These are phyloP conservation scores for Exsudoporus frostii DNA, from an alignment of 768 basidiomycete species.

Conservation along the genomic window DNA sequence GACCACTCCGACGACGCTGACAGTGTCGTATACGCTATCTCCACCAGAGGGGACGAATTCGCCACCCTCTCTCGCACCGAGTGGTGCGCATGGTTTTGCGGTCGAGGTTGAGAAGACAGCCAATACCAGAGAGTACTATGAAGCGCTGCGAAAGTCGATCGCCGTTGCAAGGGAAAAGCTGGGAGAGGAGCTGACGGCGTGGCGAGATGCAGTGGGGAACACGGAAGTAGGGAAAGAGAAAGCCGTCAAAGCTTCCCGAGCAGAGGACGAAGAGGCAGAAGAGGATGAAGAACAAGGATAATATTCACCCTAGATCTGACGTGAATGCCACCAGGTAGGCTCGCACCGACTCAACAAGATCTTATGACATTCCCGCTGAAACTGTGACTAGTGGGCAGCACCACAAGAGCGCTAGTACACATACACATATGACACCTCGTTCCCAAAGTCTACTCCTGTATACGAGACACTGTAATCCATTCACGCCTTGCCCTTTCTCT, in stretches of 20 bases:
- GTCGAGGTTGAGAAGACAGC: conserved; percentile 19
- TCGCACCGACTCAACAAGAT: not conserved
- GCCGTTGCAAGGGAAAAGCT: conserved; percentile 49
- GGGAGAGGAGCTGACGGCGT: conserved; percentile 68
- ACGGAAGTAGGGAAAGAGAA: conserved; percentile 60
- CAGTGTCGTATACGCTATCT: conserved; percentile 21
- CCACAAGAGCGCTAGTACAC: not conserved
- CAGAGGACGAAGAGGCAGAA: conserved; percentile 47
- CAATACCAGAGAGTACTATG: conserved; percentile 41
- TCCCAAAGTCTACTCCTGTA: not conserved
- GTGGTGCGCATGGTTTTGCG: conserved; percentile 25
- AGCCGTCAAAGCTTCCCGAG: conserved; percentile 37
- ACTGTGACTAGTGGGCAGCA: not conserved
- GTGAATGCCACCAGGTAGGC: not conserved
- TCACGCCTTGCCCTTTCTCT: conserved; percentile 40
- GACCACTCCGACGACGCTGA: conserved; percentile 12
- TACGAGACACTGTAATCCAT: not conserved
- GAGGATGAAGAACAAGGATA: conserved; percentile 34
- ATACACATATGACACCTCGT: not conserved
- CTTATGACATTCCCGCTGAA: not conserved
- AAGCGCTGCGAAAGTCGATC: conserved; percentile 46
- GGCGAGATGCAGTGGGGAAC: conserved; percentile 72
- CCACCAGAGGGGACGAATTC: conserved; percentile 19
- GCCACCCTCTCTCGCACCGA: conserved; percentile 20
- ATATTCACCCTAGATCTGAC: not conserved